Percentiles rank a stretch among this genome's conserved stretches.
Evolutionary conservation across 2,329 filamentous ascomycete species (phyloP).

Genomic region (Monosporascus sp.): DNA sequence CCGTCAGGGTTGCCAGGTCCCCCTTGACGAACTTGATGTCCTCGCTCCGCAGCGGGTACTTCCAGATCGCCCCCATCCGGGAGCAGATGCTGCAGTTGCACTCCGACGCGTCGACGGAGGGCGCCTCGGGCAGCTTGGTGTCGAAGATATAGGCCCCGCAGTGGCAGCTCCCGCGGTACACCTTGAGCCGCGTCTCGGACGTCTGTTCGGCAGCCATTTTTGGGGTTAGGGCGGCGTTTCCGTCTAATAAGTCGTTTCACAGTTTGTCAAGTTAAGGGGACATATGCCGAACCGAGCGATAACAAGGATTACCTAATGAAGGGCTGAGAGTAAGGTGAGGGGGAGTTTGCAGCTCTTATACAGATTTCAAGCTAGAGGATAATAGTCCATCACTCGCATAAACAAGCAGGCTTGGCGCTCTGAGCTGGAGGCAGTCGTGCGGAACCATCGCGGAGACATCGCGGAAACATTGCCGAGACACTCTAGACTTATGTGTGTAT

Average conservation of each 20-base stretch:
- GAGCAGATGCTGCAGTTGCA: slow-evolving; percentile 66
- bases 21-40: slow-evolving; percentile 45
- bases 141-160: slow-evolving; percentile 51
- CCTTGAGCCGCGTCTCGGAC: slow-evolving; percentile 20
- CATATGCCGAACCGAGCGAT: not conserved
- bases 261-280: not conserved
- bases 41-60: slow-evolving; percentile 14
- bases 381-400: too few species aligned
- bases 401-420: too few species aligned
- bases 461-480: too few species aligned
- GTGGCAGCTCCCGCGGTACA: slow-evolving; percentile 55
- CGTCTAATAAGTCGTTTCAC: too few species aligned
- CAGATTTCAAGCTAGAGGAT: too few species aligned
- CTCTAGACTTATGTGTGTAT: too few species aligned
- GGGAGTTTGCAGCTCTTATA: too few species aligned
- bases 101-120: slow-evolving; percentile 49
- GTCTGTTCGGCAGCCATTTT: not conserved
- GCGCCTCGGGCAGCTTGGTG: slow-evolving; percentile 44
- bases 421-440: too few species aligned
- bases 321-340: too few species aligned
- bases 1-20: slow-evolving; percentile 31
- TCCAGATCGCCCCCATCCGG: slow-evolving; percentile 42
- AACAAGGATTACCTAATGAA: too few species aligned
- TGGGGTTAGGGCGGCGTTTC: not conserved
- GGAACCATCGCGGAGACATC: too few species aligned